These are phyloP conservation scores for Sporothrix inflata DNA, from an alignment of 2,329 filamentous ascomycete species.

Conservation along the genomic window DNA sequence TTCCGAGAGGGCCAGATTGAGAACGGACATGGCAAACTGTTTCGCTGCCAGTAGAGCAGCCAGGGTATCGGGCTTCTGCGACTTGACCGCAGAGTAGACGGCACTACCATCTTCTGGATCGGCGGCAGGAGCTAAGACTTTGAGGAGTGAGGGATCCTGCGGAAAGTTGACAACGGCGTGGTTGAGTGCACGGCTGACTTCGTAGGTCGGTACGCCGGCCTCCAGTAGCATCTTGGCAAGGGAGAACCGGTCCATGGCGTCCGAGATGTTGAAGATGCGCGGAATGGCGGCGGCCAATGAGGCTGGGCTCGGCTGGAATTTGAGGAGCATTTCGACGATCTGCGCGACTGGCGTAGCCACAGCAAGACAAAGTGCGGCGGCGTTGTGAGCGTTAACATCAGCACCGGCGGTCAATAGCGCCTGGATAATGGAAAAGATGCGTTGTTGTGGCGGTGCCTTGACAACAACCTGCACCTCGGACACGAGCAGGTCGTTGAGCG, in stretches of 20 bases:
- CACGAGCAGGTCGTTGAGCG: slow-evolving; percentile 51
- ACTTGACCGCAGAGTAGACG: slow-evolving; percentile 50
- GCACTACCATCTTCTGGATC: slow-evolving; percentile 57
- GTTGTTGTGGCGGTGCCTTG: slow-evolving; percentile 43
- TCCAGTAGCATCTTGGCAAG: slow-evolving; percentile 56
- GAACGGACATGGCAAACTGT: slow-evolving; percentile 44
- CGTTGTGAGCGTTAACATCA: slow-evolving; percentile 58
- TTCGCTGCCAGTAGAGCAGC: slow-evolving; percentile 48
- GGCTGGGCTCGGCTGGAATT: slow-evolving; percentile 44
- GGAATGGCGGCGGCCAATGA: slow-evolving; percentile 57
- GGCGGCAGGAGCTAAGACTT: slow-evolving; percentile 49
- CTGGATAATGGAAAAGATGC: slow-evolving; percentile 50
- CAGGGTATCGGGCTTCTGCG: slow-evolving; percentile 51
- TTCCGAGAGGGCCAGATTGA: slow-evolving; percentile 49
- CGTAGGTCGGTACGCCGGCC: slow-evolving; percentile 51
- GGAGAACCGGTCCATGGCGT: slow-evolving; percentile 55
- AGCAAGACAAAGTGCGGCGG: slow-evolving; percentile 54
- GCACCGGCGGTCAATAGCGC: slow-evolving; percentile 56
- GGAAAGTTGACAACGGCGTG: slow-evolving; percentile 54
- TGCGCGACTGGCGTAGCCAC: slow-evolving; percentile 51
- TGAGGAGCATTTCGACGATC: slow-evolving; percentile 55
- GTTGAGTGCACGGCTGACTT: slow-evolving; percentile 56
- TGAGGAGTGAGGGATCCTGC: slow-evolving; percentile 54
- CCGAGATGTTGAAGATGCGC: slow-evolving; percentile 54
- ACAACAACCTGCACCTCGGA: slow-evolving; percentile 55